Percentiles rank a stretch among this genome's conserved stretches.
Conservation (phyloP, 2,329 filamentous ascomycete species). For the Penicillium sp. region DNA sequence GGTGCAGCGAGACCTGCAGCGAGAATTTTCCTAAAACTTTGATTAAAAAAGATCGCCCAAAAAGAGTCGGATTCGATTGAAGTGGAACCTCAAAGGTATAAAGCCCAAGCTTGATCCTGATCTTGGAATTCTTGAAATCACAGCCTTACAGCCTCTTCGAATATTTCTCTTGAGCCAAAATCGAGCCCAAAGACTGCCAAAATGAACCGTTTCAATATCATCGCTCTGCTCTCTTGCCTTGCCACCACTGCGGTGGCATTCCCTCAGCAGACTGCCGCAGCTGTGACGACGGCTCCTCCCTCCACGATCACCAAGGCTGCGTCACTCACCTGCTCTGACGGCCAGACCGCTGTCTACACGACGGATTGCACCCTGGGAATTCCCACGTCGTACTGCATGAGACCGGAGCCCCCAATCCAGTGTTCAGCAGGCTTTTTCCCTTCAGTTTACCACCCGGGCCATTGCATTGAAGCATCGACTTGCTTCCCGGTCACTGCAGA, state of each 20-base stretch:
- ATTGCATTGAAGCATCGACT: slow-evolving; percentile 21
- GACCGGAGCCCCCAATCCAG: slow-evolving; percentile 14
- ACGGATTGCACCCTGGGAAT: slow-evolving; percentile 29
- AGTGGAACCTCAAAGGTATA: background rate
- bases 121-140: background rate
- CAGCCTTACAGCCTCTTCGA: background rate
- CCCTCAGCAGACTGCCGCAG: slow-evolving; percentile 2
- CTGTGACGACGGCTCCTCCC: slow-evolving; percentile 7
- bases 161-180: background rate
- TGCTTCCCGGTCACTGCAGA: slow-evolving; percentile 23
- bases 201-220: background rate
- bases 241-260: slow-evolving; percentile 5
- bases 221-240: background rate
- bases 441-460: slow-evolving; percentile 25
- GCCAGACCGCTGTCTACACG: slow-evolving; percentile 24
- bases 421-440: slow-evolving; percentile 24
- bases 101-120: background rate
- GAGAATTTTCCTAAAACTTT: background rate
- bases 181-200: background rate
- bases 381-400: slow-evolving; percentile 23
- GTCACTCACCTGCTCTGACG: slow-evolving; percentile 17
- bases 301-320: slow-evolving; percentile 12
- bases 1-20: background rate
- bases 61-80: background rate
- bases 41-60: background rate